These are phyloP conservation scores for Melampsora abietis-canadensis DNA, from an alignment of 1,284 basidiomycete genomes.

Conservation along the genomic window DNA sequence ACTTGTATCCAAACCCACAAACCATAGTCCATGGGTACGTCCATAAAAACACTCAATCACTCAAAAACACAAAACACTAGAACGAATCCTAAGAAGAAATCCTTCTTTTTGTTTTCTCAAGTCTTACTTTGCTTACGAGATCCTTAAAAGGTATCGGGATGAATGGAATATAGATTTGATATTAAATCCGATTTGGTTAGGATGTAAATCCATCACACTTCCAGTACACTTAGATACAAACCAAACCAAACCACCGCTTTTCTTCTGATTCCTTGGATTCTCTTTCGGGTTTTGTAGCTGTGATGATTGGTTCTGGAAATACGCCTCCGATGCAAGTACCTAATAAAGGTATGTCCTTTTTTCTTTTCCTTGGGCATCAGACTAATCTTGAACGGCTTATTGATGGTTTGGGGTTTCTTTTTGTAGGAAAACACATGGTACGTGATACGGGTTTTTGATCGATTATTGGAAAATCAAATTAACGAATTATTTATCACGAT, in stretches of 20 bases:
- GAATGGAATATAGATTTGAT: constrained; percentile 23
- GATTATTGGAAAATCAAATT: no score
- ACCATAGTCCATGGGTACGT: not conserved
- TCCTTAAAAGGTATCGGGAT: constrained; percentile 22
- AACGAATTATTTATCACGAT: no score
- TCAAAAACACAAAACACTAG: no score
- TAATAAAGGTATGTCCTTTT: constrained; percentile 24
- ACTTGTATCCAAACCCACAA: no score
- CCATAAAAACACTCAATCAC: not conserved
- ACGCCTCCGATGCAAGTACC: constrained; percentile 17
- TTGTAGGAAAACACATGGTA: not conserved
- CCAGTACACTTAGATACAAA: not conserved
- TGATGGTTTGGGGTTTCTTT: not conserved
- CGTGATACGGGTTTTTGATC: no score
- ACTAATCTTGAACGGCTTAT: no score
- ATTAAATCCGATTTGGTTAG: constrained; percentile 25
- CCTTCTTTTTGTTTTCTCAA: not conserved
- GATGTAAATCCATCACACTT: not conserved
- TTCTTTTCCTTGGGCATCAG: not conserved
- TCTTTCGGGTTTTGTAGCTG: constrained; percentile 1
- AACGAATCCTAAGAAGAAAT: not conserved
- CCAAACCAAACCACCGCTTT: not conserved
- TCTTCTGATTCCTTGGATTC: not conserved
- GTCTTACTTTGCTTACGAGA: constrained; percentile 33
- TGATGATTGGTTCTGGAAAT: constrained; percentile 25